Base-by-base conservation (phyloP, 169 alveolate species). In the Plasmodium vinckei region DNA sequence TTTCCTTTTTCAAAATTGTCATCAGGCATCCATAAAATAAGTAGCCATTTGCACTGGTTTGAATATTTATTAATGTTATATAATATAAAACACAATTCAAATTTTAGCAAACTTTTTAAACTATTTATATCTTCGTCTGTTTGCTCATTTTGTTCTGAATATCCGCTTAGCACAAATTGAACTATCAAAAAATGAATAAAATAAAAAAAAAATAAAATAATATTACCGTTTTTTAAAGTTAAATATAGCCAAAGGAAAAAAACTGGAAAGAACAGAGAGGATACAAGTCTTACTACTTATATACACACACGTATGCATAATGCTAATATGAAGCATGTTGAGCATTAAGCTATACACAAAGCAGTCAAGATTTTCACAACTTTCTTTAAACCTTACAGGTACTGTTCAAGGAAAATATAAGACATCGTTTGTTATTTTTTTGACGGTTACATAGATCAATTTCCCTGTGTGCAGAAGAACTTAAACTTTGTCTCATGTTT, bases 1-100 rank as follows among this genome's bases (percentile, higher is more conserved):
- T 44, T 10, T 44, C 39, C 53, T 2, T 54, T 21, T 65, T n/a
- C 21, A 4, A 27, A 59, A 1, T 42, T 27, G 19, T 79, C 44
- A 10, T 79, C 89, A 44, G 89, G 89, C 46, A 12, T 19, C 89
- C 89, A 79, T 15, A 79, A 44, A 10, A 79, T 27, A 4, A 79
- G 17, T 7, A 79, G 15, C 89, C 89, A 79, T 9, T 79, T 64
- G n/a, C 44, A 79, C 23, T 54, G 13, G 25, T 64, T n/a, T 5
- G 82, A 51, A 64, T 23, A 79, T 5, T 54, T 21, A 39, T 42
- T 70, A 65, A 13, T 46, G 13, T 79, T 79, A 13, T 33, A 65
- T 7, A 79, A 47, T 15, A 79, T 39, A 69, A 65, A 79, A 39
- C 61, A 42, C 7, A 79, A 13, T 46, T 67, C 53, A 46, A 65